These are phyloP conservation scores for Coemansia sp. DNA, from an alignment of 192 early-diverging fungal species.

Conservation along the genomic window DNA sequence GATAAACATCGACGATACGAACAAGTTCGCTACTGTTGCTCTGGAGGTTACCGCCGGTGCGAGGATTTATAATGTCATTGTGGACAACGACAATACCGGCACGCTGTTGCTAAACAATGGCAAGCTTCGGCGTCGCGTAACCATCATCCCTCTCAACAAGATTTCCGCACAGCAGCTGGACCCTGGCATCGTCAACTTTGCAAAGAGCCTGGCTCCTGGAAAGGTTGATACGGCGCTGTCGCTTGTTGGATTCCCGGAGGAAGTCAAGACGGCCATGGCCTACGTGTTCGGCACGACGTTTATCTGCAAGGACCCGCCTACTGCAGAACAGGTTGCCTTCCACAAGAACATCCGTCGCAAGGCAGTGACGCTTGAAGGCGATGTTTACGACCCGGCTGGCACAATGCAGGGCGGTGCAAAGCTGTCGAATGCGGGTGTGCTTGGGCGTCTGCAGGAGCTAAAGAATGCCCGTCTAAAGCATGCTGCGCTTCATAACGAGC, in stretches of 20 bases:
- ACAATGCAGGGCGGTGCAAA: constrained; percentile 90
- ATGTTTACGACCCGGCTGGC: constrained; percentile 94
- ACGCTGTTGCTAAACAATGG: constrained; percentile 80
- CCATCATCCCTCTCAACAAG: constrained; percentile 96
- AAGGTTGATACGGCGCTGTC: constrained; percentile 87
- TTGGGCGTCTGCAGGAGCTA: constrained; percentile 74
- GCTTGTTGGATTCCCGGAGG: constrained; percentile 77
- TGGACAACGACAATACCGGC: constrained; percentile 81
- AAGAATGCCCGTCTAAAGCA: constrained; percentile 62
- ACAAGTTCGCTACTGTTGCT: constrained; percentile 69
- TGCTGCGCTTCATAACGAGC: constrained; percentile 48
- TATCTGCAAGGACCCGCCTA: constrained; percentile 81
- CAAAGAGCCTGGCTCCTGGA: constrained; percentile 82
- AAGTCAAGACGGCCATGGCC: constrained; percentile 81
- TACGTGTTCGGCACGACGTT: constrained; percentile 94
- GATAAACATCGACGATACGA: constrained; percentile 71
- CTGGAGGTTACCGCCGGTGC: constrained; percentile 96
- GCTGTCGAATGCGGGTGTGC: constrained; percentile 67
- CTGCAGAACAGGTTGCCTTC: constrained; percentile 88
- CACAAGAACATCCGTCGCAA: constrained; percentile 77
- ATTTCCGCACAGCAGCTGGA: constrained; percentile 60
- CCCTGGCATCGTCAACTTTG: constrained; percentile 53
- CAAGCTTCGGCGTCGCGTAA: constrained; percentile 73
- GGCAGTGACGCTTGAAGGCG: constrained; percentile 96
- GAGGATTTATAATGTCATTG: constrained; percentile 93